Evolutionary conservation across 2,329 filamentous ascomycete species (phyloP), one percentile per base, ranked within the genome.

Genomic region (Trichoderma sp.): DNA sequence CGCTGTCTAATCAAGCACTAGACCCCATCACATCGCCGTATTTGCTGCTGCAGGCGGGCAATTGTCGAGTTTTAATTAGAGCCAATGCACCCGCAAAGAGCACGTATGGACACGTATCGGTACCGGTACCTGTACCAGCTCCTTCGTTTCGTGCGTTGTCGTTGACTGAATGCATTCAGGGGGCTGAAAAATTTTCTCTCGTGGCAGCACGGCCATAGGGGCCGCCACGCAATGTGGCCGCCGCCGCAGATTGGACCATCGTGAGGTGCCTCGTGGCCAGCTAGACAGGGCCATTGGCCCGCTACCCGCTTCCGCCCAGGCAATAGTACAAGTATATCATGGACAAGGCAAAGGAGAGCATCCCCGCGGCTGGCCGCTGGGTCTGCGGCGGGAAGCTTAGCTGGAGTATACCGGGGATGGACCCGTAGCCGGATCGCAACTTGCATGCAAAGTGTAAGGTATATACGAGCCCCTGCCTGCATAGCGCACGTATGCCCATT

Each of bases 281-380:
- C 27, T 29, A 33, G 58, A 62, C 65, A 53, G 56, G 57, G 56
- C 57, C 43, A 68, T 61, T 61, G 65, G 56, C 65, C 57, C 57
- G 56, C 65, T 68, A 68, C 49, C 65, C 65, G 65, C 64, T 59
- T 68, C 65, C 65, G 55, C 55, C 31, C 56, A 55, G 49, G 35
- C 57, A 68, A 53, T 43, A 40, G 37, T 40, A 43, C 11, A 19
- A 16, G 37, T 40, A 43, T 43, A n/a, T 43, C 16, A n/a, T 43
- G 57, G 33, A 56, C 11, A 53, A 60, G 49, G 19, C 40, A 47
- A 43, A 37, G 33, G n/a, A 60, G 31, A 43, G 55, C 65, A 29
- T 61, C 57, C 65, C 65, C 65, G 65, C 43, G 47, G 56, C 56
- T 68, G 65, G 64, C 55, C 65, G 31, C 49, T 55, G 33, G 57